Conservation (phyloP, 2,329 filamentous ascomycete genomes). For the Ilyonectria destructans region DNA sequence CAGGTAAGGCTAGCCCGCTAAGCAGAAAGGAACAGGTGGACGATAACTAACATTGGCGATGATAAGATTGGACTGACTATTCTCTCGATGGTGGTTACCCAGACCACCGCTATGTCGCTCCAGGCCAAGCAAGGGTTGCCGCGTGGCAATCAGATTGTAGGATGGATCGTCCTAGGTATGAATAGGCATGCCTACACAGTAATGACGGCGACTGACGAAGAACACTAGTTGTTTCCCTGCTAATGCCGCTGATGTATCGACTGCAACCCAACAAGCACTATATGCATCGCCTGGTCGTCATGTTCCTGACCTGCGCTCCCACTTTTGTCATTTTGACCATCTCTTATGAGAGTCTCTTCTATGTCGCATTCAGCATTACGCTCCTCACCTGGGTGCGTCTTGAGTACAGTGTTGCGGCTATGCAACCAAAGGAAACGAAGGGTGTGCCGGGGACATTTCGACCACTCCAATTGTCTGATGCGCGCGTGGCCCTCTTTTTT, state of each 20-base stretch:
- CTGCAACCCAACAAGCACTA: slow-evolving; percentile 89
- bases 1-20: slow-evolving; percentile 65
- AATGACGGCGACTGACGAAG: slow-evolving; percentile 32
- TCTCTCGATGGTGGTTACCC: slow-evolving; percentile 88
- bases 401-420: slow-evolving; percentile 78
- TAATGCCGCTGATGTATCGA: slow-evolving; percentile 86
- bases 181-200: slow-evolving; percentile 23
- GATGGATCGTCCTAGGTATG: slow-evolving; percentile 84
- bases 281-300: slow-evolving; percentile 87
- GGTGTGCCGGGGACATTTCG: slow-evolving; percentile 63
- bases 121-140: slow-evolving; percentile 90
- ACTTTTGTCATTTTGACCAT: slow-evolving; percentile 97
- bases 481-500: slow-evolving; percentile 93
- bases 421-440: slow-evolving; percentile 43
- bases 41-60: slow-evolving; percentile 28
- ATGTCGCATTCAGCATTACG: slow-evolving; percentile 88
- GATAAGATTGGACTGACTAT: slow-evolving; percentile 80
- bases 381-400: slow-evolving; percentile 93
- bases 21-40: background rate
- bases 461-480: slow-evolving; percentile 84
- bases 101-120: slow-evolving; percentile 87
- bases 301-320: slow-evolving; percentile 94
- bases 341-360: slow-evolving; percentile 97
- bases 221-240: slow-evolving; percentile 77
- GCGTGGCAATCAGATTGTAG: slow-evolving; percentile 88